Evolutionary conservation across 306 rosid genomes (phyloP).

Genomic region (Pyrus bretschneideri): DNA sequence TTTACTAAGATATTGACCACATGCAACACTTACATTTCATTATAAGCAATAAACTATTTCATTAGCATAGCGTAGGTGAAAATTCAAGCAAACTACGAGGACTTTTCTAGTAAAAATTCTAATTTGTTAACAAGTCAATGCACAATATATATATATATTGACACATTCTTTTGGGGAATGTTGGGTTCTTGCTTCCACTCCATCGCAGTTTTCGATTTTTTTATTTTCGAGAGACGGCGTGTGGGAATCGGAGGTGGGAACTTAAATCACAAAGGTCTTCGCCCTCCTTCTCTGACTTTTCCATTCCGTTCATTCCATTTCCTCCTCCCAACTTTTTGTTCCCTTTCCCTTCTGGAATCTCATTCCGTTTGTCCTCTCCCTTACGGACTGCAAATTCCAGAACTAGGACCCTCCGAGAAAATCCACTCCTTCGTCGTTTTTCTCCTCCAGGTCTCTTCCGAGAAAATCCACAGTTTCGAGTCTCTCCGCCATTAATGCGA

Average conservation of each 20-base stretch:
- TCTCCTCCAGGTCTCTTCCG: neutral
- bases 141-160: neutral
- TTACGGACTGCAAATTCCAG: neutral
- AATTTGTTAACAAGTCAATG: neutral
- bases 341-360: neutral
- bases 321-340: neutral
- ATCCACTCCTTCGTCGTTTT: neutral
- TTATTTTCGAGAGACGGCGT: neutral
- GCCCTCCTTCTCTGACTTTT: conserved; percentile 40
- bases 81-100: too few relatives aligned
- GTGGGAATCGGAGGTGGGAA: conserved; percentile 1
- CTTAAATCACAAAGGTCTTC: conserved; percentile 8
- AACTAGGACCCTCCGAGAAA: neutral
- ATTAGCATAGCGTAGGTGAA: neutral
- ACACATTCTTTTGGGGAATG: neutral
- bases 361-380: neutral
- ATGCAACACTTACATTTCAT: too few relatives aligned
- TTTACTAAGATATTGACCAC: too few relatives aligned
- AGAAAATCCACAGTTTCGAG: neutral
- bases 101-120: neutral
- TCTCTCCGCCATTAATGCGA: neutral
- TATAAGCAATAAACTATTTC: neutral
- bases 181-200: conserved; percentile 8
- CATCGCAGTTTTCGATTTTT: neutral
- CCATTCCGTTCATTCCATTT: neutral